Percentiles rank a stretch among this genome's conserved stretches.
Evolutionary conservation across 2,329 filamentous ascomycete species (phyloP).

Genomic region (Aschersonia sp.): DNA sequence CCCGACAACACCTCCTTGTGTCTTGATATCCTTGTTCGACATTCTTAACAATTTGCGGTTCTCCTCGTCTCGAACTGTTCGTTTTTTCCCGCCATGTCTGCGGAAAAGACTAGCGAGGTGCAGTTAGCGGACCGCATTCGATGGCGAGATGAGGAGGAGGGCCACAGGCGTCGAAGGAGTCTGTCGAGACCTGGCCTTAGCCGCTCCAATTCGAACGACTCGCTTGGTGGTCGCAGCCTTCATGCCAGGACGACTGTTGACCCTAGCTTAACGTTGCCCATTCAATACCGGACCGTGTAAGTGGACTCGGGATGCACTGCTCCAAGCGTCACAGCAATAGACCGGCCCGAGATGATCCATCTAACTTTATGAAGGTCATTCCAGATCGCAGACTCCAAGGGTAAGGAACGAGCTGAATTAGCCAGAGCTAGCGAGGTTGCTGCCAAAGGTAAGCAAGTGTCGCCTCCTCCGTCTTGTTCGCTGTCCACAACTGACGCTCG

Average conservation of each 20-base stretch:
- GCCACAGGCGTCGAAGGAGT: slow-evolving; percentile 8
- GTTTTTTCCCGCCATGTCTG: slow-evolving; percentile 3
- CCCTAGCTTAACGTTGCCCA: slow-evolving; percentile 24
- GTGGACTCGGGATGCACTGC: slow-evolving; percentile 5
- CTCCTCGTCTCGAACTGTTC: not conserved
- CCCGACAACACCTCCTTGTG: no score
- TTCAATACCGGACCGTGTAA: slow-evolving; percentile 40
- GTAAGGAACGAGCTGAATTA: slow-evolving; percentile 23
- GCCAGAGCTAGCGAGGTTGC: slow-evolving; percentile 26
- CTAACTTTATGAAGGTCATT: slow-evolving; percentile 22
- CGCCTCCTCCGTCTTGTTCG: not conserved
- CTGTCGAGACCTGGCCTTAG: slow-evolving; percentile 6
- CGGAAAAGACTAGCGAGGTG: slow-evolving; percentile 5
- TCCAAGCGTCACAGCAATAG: not conserved
- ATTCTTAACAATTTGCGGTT: not conserved
- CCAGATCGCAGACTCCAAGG: slow-evolving; percentile 40
- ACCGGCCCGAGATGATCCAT: not conserved
- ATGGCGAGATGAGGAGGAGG: slow-evolving; percentile 22
- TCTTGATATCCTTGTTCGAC: no score
- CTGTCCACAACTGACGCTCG: no score
- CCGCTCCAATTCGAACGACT: slow-evolving; percentile 17
- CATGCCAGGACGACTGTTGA: slow-evolving; percentile 14
- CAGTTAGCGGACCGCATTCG: slow-evolving; percentile 15
- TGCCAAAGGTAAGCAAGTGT: slow-evolving; percentile 23
- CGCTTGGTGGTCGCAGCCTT: slow-evolving; percentile 25